Percentiles rank a stretch among this genome's conserved stretches.
Evolutionary conservation across 768 basidiomycete genomes (phyloP).

Genomic region (Tylopilus rubrobrunneus): DNA sequence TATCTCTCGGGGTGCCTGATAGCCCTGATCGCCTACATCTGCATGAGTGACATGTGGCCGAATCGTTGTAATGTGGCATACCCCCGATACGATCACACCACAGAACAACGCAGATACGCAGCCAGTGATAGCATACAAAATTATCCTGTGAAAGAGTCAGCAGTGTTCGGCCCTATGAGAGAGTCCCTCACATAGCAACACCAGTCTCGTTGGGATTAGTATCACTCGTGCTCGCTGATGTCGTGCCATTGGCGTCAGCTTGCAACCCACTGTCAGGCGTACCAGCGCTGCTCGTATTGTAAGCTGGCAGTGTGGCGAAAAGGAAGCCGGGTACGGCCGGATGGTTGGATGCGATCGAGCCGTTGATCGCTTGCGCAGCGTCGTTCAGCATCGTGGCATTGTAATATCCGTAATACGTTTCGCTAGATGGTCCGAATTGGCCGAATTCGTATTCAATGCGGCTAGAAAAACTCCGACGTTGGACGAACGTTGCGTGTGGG

Average conservation of each 20-base stretch:
- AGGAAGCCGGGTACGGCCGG: conserved; percentile 57
- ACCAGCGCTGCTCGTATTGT: conserved; percentile 49
- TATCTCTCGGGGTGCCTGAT: conserved; percentile 90
- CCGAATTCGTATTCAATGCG: conserved; percentile 58
- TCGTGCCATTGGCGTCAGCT: conserved; percentile 17
- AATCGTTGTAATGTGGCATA: conserved; percentile 33
- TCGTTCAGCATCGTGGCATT: conserved; percentile 62
- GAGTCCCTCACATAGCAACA: conserved; percentile 68
- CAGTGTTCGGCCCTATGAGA: background rate
- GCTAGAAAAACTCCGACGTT: conserved; percentile 23
- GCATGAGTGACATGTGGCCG: background rate
- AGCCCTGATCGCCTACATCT: conserved; percentile 68
- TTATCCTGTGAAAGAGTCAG: conserved; percentile 48
- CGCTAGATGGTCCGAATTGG: conserved; percentile 52
- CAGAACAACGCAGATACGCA: conserved; percentile 84
- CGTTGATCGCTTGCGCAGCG: conserved; percentile 39
- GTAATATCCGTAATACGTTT: conserved; percentile 49
- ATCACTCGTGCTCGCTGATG: conserved; percentile 12
- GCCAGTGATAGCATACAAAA: conserved; percentile 84
- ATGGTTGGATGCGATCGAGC: conserved; percentile 39
- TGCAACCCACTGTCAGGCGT: background rate
- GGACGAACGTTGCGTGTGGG: background rate
- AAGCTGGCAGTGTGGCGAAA: conserved; percentile 63
- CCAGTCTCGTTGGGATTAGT: conserved; percentile 42
- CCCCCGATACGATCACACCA: conserved; percentile 81